Base-by-base conservation (phyloP, 495 filamentous ascomycete species). In the Acidiella bohemica region DNA sequence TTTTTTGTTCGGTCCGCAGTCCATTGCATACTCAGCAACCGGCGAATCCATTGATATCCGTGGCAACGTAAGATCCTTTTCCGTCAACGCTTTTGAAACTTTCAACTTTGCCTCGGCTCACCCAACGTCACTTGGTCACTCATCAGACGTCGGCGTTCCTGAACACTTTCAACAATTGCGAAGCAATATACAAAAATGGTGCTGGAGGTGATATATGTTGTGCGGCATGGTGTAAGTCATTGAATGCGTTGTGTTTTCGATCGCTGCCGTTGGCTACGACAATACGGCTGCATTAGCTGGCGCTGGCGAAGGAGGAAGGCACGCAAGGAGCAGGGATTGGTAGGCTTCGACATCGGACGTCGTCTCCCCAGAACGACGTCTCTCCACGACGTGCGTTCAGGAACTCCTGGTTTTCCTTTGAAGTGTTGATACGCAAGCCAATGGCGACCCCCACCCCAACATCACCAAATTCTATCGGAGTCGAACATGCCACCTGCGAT, bases 211-310 rank as follows among this genome's bases (percentile, higher is more conserved):
- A 90, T 93, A 53, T 93, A 90, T 55, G 67, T 93, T 30, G 77
- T 76, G 43, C 75, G 85, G 14, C 85, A 93, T 61, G 85, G 84
- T 47, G 84, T 93, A 73, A 60, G n/a, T n/a, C n/a, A n/a, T n/a
- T n/a, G n/a, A n/a, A n/a, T n/a, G n/a, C n/a, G n/a, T n/a, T n/a
- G 79, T 70, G 7, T 14, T 30, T 17, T 32, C 18, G 32, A 17
- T 34, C 17, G 3, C 28, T 36, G 11, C 26, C 18, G 5, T 32
- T 37, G 5, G 4, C 32, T 33, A 4, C 29, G n/a, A 4, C 30
- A 8, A 16, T 2, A 10, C 21, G 4, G 29, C 21, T 12, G 22
- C 13, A 4, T 30, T 3, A 26, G 40, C 11, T 28, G 2, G 11
- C 3, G 32, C 4, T 22, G 17, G 31, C 18, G 2, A 18, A 28